phyloP scores from a whole-genome alignment of 306 rosid species.

The Sicyos edulis region DNA sequence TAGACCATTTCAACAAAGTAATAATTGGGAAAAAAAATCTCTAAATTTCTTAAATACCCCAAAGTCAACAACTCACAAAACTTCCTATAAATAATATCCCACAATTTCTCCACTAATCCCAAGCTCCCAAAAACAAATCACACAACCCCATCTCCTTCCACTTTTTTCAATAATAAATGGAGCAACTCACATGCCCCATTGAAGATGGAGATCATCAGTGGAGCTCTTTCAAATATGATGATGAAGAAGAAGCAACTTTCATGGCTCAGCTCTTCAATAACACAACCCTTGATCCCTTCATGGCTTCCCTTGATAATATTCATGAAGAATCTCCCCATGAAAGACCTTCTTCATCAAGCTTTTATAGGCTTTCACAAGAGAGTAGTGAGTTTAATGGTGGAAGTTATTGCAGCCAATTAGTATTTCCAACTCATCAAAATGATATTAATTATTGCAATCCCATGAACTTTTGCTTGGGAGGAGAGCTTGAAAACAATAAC shows the following conservation, averaged over 20 bases:
- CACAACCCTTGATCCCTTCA: not conserved
- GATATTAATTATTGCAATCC: not conserved
- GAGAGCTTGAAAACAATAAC: conserved; percentile 2
- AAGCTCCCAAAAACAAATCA: too few relatives aligned
- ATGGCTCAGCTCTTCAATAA: conserved; percentile 32
- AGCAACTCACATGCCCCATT: conserved; percentile 27
- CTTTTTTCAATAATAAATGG: conserved; percentile 26
- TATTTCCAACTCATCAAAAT: conserved; percentile 5
- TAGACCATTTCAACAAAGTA: not conserved
- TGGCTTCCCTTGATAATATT: conserved; percentile 22
- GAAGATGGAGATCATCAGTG: conserved; percentile 27
- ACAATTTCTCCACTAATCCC: not conserved
- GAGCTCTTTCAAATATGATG: conserved; percentile 27
- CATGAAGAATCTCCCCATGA: conserved; percentile 23
- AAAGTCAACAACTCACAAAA: conserved; percentile 13
- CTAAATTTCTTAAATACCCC: not conserved
- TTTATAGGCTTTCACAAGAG: too few relatives aligned
- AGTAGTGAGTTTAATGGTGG: conserved; percentile 11
- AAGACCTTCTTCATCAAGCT: conserved; percentile 19
- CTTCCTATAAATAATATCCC: conserved; percentile 6
- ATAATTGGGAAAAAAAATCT: not conserved
- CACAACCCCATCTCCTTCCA: not conserved
- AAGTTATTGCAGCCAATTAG: conserved; percentile 1
- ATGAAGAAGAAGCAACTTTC: conserved; percentile 40
- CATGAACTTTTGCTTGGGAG: conserved; percentile 20